phyloP scores from a whole-genome alignment of 352 stramenopile species.

The Pythium dissimile region DNA sequence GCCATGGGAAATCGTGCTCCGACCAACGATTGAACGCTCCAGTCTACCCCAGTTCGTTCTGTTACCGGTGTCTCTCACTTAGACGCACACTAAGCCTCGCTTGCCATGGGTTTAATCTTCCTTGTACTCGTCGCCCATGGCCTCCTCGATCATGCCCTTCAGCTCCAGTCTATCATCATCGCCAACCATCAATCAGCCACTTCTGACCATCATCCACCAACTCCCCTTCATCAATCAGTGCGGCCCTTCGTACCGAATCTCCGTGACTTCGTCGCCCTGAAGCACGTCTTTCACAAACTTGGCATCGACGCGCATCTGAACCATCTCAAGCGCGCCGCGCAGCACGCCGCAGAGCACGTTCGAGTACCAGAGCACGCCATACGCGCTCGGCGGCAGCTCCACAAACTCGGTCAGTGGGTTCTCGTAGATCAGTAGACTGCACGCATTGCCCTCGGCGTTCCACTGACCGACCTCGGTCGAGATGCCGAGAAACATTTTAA shows the following conservation, averaged over 20 bases:
- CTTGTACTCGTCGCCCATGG: constrained; percentile 89
- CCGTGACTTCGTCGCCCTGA: constrained; percentile 82
- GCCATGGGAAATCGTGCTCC: no score
- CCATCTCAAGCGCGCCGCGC: constrained; percentile 95
- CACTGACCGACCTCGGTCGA: constrained; percentile 89
- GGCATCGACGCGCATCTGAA: constrained; percentile 85
- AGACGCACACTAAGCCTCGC: no score
- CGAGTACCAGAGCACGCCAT: constrained; percentile 93
- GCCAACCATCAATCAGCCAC: no score
- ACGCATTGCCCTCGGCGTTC: constrained; percentile 84
- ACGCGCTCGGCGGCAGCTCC: constrained; percentile 83
- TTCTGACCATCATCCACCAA: not conserved
- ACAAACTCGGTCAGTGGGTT: constrained; percentile 95
- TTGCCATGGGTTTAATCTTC: constrained; percentile 80
- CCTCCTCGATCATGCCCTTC: constrained; percentile 88
- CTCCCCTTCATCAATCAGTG: not conserved
- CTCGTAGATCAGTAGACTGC: constrained; percentile 94
- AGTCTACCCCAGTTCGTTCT: no score
- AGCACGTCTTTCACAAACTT: constrained; percentile 85
- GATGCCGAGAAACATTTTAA: constrained; percentile 98
- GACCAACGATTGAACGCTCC: no score
- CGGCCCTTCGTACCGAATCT: constrained; percentile 54
- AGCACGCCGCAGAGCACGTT: constrained; percentile 97
- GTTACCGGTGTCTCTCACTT: no score
- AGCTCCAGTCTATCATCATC: constrained; percentile 47